phyloP scores from a whole-genome alignment of 1,139 yeast species.

The Taphrina flavorubra region DNA sequence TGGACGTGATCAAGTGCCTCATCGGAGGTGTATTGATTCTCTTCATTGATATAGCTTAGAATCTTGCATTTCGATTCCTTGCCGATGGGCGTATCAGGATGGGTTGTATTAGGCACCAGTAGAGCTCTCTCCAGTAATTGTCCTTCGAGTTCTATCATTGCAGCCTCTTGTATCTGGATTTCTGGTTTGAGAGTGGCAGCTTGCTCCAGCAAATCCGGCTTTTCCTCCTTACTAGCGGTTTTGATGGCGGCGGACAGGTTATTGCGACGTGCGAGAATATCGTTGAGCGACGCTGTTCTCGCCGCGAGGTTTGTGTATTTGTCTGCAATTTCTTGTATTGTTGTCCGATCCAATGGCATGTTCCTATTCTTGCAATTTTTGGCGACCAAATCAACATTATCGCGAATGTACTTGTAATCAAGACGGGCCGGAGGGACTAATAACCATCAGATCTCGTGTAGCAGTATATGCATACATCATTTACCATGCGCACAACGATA shows the following conservation, averaged over 20 bases:
- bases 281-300: conserved; percentile 40
- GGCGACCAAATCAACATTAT: conserved; percentile 34
- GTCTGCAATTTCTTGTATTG: conserved; percentile 43
- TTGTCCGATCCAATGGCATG: conserved; percentile 38
- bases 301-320: conserved; percentile 40
- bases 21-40: conserved; percentile 36
- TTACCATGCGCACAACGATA: background rate
- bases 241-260: conserved; percentile 35
- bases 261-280: conserved; percentile 43
- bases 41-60: conserved; percentile 44
- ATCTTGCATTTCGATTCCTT: conserved; percentile 44
- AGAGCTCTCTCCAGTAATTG: conserved; percentile 42
- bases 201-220: conserved; percentile 26
- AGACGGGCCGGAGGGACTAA: conserved; percentile 37
- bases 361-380: conserved; percentile 44
- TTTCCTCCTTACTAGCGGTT: conserved; percentile 23
- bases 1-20: conserved; percentile 63
- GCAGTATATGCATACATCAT: background rate
- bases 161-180: conserved; percentile 42
- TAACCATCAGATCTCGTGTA: background rate
- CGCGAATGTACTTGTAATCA: conserved; percentile 41
- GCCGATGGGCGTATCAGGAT: conserved; percentile 44
- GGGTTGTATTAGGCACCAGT: conserved; percentile 46
- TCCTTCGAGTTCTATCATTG: conserved; percentile 30
- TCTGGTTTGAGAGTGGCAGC: conserved; percentile 44